Evolutionary conservation across 228 moss, liverwort and hornwort species (phyloP).

Genomic region (Sphagnum fallax): DNA sequence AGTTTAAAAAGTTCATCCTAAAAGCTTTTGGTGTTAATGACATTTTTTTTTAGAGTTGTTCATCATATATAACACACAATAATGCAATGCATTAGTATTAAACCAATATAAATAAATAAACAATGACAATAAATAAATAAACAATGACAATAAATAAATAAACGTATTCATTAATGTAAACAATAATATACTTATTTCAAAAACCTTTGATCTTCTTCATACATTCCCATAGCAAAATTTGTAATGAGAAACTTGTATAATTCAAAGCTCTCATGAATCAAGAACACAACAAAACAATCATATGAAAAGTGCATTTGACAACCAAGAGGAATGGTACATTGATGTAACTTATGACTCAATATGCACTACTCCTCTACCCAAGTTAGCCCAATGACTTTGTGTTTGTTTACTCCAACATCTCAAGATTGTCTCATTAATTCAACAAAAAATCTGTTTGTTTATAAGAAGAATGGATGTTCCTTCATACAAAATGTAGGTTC

Average conservation of each 20-base stretch:
- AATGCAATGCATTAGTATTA: neutral
- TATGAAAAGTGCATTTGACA: neutral
- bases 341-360: neutral
- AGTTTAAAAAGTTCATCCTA: neutral
- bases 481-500: neutral
- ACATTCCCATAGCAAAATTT: neutral
- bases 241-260: neutral
- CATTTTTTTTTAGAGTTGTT: neutral
- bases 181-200: neutral
- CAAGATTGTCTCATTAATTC: neutral
- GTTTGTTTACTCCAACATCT: too few species aligned
- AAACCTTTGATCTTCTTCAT: neutral
- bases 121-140: neutral
- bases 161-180: neutral
- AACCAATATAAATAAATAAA: neutral
- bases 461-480: neutral
- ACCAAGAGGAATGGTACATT: neutral
- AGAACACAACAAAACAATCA: neutral
- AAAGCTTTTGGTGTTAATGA: neutral
- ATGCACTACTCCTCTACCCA: neutral
- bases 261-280: neutral
- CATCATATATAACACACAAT: neutral
- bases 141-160: neutral
- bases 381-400: neutral
- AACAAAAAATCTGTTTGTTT: neutral